Evolutionary conservation across 225 moss, liverwort and hornwort species (phyloP).

Genomic region (Marchantia polymorpha): DNA sequence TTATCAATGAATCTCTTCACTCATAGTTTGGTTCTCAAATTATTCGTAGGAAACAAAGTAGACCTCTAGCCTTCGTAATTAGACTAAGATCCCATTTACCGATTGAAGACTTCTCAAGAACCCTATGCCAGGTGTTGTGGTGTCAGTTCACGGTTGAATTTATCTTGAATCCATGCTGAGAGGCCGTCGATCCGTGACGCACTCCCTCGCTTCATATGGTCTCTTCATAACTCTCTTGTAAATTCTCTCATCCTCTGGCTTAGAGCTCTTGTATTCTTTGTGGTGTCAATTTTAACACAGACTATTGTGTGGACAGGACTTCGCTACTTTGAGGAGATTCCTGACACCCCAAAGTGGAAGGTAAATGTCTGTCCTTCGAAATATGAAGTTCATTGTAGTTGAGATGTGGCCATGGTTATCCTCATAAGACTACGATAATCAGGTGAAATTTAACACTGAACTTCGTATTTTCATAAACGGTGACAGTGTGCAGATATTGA

Average conservation of each 20-base stretch:
- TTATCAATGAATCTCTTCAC: too few relatives aligned
- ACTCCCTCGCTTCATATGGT: background rate
- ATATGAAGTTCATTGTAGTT: background rate
- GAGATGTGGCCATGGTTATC: background rate
- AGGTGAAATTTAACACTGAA: background rate
- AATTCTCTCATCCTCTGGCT: background rate
- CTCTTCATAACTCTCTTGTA: background rate
- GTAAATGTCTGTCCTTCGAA: background rate
- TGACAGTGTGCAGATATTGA: background rate
- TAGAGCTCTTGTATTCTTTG: too few relatives aligned
- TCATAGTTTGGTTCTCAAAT: too few relatives aligned
- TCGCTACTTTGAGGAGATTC: conserved; percentile 27
- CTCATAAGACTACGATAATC: background rate
- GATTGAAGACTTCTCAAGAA: background rate
- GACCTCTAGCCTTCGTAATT: too few relatives aligned
- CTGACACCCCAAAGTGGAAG: conserved; percentile 22
- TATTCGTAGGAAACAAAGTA: too few relatives aligned
- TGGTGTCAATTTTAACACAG: background rate
- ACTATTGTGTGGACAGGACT: conserved; percentile 10
- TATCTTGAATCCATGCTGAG: too few relatives aligned
- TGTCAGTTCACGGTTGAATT: background rate
- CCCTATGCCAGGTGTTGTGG: background rate
- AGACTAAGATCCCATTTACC: too few relatives aligned
- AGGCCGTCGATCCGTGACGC: background rate
- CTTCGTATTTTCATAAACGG: background rate